These are phyloP conservation scores for Fistulifera pelliculosa DNA, from an alignment of 108 stramenopile species.

Conservation along the genomic window DNA sequence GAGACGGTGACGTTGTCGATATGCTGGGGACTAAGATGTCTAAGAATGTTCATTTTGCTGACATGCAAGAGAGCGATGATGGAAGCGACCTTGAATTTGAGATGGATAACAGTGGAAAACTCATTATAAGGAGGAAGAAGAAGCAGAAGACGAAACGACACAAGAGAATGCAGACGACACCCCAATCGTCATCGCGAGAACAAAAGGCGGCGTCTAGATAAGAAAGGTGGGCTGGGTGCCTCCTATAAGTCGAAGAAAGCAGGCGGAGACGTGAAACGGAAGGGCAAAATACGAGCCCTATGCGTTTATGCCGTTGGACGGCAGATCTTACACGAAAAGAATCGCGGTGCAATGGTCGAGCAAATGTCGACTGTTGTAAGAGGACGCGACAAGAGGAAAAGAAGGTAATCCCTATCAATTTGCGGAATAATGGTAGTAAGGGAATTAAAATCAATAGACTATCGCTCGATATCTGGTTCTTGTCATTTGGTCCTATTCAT, in stretches of 20 bases:
- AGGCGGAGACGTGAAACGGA: conserved; percentile 86
- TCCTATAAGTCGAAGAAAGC: conserved; percentile 84
- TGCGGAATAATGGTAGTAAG: too few species aligned
- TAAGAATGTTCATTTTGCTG: conserved; percentile 50
- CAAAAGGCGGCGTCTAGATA: conserved; percentile 30
- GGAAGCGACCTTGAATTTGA: conserved; percentile 68
- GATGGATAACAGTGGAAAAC: conserved; percentile 65
- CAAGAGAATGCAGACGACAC: not conserved
- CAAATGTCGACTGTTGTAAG: conserved; percentile 82
- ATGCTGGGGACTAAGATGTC: conserved; percentile 70
- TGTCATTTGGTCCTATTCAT: too few species aligned
- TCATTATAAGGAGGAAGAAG: conserved; percentile 48
- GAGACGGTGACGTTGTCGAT: conserved; percentile 69
- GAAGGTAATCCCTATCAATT: conserved; percentile 9
- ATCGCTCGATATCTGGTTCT: too few species aligned
- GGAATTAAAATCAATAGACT: too few species aligned
- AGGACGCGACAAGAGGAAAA: conserved; percentile 47
- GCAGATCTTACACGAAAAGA: conserved; percentile 80
- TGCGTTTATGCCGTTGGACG: conserved; percentile 87
- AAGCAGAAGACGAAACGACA: conserved; percentile 9
- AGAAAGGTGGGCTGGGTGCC: conserved; percentile 47
- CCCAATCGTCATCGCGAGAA: not conserved
- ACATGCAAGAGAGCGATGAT: conserved; percentile 19
- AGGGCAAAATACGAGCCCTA: conserved; percentile 88
- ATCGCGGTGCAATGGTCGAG: conserved; percentile 64